Percentiles rank a stretch among this genome's conserved stretches.
Evolutionary conservation across 2,329 filamentous ascomycete genomes (phyloP).

Genomic region (Trichoderma sp.): DNA sequence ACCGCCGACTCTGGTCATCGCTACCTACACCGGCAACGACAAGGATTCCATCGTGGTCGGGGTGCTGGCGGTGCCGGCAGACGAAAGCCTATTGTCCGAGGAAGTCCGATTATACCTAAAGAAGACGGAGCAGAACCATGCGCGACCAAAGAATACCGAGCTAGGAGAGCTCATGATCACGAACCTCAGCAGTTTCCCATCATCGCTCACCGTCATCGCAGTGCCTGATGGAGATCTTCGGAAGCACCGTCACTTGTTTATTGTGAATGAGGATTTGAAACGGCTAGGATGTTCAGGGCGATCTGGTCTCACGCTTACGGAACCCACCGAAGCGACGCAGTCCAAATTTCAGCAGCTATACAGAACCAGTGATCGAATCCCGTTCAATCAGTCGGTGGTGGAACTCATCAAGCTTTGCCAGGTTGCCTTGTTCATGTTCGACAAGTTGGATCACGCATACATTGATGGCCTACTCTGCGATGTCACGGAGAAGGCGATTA

Average conservation of each 20-base stretch:
- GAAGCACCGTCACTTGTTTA: constrained; percentile 78
- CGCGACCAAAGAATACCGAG: constrained; percentile 76
- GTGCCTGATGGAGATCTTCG: constrained; percentile 84
- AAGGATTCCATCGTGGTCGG: constrained; percentile 77
- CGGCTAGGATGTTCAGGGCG: constrained; percentile 88
- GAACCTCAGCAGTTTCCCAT: constrained; percentile 89
- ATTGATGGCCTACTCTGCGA: constrained; percentile 92
- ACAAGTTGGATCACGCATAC: constrained; percentile 82
- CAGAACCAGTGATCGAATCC: constrained; percentile 79
- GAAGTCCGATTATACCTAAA: constrained; percentile 82
- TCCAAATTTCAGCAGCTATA: constrained; percentile 93
- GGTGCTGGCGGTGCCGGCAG: constrained; percentile 77
- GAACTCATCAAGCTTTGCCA: constrained; percentile 93
- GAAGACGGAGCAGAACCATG: constrained; percentile 82
- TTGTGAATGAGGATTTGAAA: constrained; percentile 94
- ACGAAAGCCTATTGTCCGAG: constrained; percentile 78
- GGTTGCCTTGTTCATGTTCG: constrained; percentile 83
- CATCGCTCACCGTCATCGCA: constrained; percentile 85
- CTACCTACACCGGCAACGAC: constrained; percentile 87
- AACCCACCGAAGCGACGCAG: constrained; percentile 77
- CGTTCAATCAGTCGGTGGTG: constrained; percentile 74
- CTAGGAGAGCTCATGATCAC: constrained; percentile 90
- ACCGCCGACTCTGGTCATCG: constrained; percentile 88
- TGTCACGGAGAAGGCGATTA: constrained; percentile 84
- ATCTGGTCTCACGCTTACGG: constrained; percentile 77